Base-by-base conservation (phyloP, 2,329 filamentous ascomycete genomes). In the Teratosphaeria viscida region DNA sequence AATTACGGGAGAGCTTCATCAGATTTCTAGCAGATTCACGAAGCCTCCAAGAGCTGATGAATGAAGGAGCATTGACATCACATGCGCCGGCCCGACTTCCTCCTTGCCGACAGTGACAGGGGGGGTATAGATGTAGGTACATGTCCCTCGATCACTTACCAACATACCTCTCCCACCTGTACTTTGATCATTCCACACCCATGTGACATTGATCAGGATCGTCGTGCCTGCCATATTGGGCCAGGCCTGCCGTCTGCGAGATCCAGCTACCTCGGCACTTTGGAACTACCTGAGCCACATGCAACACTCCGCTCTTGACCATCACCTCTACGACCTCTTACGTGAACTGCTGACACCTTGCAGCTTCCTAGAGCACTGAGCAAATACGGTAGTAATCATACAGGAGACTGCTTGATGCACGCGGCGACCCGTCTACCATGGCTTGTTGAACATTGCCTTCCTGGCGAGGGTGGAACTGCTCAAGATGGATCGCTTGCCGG, bases 401-500 rank as follows among this genome's bases (percentile, higher is more conserved):
- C 5, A 32, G 29, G 29, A 7, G 29, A 32, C 29, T 32, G 29
- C 29, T 32, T 32, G 5, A 32, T 32, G 29, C 29, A 32, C 29
- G 29, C 29, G 29, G 7, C 7, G 29, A 32, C 29, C 29, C 29
- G 29, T 32, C 3, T 7, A 32, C 29, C 29, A 32, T 32, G 3
- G 29, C 29, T 32, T 5, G 29, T 32, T n/a, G 2, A 43, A 43
- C 10, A 43, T 16, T 43, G 12, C 5, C 37, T 16, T 2, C 12
- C 37, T 43, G 37, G 16, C 37, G 5, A 14, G 4, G 16, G 16
- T n/a, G 19, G 43, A 26, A 19, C 16, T 3, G n/a, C 5, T 47
- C 34, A 29, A 37, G 35, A 70, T 72, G 66, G 64, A 71, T 37
- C 63, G 61, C 23, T 63, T 74, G 8, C 72, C 72, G 3, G 68